Conservation (phyloP, 192 early-diverging fungal genomes). For the Umbelopsis sp. region DNA sequence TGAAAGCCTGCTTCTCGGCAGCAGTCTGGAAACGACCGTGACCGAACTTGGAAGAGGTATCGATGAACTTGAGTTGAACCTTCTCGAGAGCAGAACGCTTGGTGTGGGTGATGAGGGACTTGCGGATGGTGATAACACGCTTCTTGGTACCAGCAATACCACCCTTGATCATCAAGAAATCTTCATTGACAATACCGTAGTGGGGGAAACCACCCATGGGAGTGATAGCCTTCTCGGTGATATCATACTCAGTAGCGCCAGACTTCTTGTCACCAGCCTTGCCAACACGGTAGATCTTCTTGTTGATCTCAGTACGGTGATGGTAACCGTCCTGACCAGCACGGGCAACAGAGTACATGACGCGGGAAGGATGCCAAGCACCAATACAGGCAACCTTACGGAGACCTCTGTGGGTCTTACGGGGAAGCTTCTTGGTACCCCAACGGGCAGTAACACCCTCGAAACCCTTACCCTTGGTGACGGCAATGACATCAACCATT, state of each 20-base stretch:
- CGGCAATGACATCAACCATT: constrained; percentile 98
- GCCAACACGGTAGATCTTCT: constrained; percentile 99
- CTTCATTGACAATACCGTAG: constrained; percentile 98
- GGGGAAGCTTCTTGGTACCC: constrained; percentile 99
- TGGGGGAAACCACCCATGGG: constrained; percentile 99
- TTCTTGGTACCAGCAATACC: constrained; percentile 95
- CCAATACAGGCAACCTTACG: constrained; percentile 99
- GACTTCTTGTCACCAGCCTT: constrained; percentile 79
- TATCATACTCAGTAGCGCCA: constrained; percentile 95
- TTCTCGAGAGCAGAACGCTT: constrained; percentile 96
- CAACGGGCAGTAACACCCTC: constrained; percentile 99
- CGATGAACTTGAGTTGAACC: constrained; percentile 98
- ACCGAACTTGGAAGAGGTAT: constrained; percentile 98
- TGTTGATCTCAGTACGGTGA: constrained; percentile 99
- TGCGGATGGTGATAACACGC: constrained; percentile 96
- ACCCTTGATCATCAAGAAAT: constrained; percentile 99
- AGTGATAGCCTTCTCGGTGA: constrained; percentile 94
- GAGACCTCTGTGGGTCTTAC: constrained; percentile 99
- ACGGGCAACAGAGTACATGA: constrained; percentile 99
- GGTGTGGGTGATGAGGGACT: constrained; percentile 96
- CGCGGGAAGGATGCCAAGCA: constrained; percentile 95
- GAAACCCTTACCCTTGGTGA: constrained; percentile 99
- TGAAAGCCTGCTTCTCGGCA: constrained; percentile 92
- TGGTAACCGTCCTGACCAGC: constrained; percentile 99
- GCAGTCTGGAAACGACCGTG: constrained; percentile 99